Conservation (phyloP, 78 protist genomes). For the Chrysochromulina tobinii region DNA sequence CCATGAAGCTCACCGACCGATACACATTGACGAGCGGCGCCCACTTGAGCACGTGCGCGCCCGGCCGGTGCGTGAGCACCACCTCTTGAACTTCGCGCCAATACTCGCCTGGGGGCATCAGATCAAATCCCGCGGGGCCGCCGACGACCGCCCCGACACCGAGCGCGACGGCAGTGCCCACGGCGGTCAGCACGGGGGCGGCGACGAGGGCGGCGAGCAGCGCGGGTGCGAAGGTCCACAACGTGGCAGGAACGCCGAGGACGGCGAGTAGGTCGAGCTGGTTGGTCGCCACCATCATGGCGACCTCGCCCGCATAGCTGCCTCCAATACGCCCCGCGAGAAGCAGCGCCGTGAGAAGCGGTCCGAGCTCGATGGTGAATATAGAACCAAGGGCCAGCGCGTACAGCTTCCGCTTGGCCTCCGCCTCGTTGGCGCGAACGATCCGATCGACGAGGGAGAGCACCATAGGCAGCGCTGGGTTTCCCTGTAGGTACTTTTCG, state of each 20-base stretch:
- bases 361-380: constrained; percentile 21
- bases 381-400: neutral
- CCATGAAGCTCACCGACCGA: neutral
- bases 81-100: neutral
- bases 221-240: neutral
- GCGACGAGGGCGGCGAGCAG: neutral
- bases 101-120: neutral
- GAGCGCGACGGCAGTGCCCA: neutral
- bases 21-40: constrained; percentile 1
- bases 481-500: neutral
- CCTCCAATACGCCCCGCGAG: constrained; percentile 24
- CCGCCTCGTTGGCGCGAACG: neutral
- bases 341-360: constrained; percentile 5
- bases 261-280: neutral
- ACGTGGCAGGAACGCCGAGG: neutral
- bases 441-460: neutral
- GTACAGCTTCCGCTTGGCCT: constrained; percentile 1
- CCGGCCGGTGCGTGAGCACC: neutral
- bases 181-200: neutral
- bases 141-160: neutral
- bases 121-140: neutral
- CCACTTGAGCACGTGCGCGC: neutral
- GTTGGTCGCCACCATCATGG: neutral
- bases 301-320: neutral
- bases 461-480: neutral